phyloP scores from a whole-genome alignment of 768 basidiomycete genomes.

The Phylloporus sp. region DNA sequence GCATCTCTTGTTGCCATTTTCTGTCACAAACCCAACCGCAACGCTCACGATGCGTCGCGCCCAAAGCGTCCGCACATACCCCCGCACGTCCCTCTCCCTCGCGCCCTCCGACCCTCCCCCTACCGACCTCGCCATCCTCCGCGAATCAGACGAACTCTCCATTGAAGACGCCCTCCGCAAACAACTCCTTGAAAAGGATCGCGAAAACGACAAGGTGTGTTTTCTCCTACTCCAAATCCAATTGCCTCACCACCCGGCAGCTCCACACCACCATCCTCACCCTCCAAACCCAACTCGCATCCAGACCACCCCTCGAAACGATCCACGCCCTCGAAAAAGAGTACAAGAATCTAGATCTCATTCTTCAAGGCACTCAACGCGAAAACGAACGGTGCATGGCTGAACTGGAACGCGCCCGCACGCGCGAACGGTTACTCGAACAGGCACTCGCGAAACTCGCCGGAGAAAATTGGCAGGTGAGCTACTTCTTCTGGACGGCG shows the following conservation, averaged over 20 bases:
- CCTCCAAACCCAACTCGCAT: constrained; percentile 60
- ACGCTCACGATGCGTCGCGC: constrained; percentile 46
- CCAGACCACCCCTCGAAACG: constrained; percentile 62
- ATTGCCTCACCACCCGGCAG: constrained; percentile 30
- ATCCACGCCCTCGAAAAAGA: constrained; percentile 68
- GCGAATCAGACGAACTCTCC: constrained; percentile 50
- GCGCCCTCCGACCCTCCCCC: constrained; percentile 9
- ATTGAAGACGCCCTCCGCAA: constrained; percentile 55
- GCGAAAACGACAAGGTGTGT: constrained; percentile 63
- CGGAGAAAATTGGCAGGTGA: constrained; percentile 86
- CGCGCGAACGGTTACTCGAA: constrained; percentile 74
- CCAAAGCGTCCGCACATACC: constrained; percentile 56
- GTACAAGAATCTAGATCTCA: constrained; percentile 67
- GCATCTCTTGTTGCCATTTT: too few species aligned
- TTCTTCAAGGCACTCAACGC: constrained; percentile 74
- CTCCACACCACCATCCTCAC: constrained; percentile 56
- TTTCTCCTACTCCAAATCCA: background rate
- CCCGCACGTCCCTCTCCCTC: constrained; percentile 44
- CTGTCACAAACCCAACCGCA: background rate
- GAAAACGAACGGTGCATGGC: constrained; percentile 86
- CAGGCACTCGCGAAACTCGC: constrained; percentile 63
- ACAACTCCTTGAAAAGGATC: constrained; percentile 61
- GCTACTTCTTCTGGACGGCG: too few species aligned
- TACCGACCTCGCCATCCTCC: constrained; percentile 57
- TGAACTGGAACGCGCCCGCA: constrained; percentile 65